Base-by-base conservation (phyloP, 2,329 filamentous ascomycete species). In the Botryotinia convoluta region DNA sequence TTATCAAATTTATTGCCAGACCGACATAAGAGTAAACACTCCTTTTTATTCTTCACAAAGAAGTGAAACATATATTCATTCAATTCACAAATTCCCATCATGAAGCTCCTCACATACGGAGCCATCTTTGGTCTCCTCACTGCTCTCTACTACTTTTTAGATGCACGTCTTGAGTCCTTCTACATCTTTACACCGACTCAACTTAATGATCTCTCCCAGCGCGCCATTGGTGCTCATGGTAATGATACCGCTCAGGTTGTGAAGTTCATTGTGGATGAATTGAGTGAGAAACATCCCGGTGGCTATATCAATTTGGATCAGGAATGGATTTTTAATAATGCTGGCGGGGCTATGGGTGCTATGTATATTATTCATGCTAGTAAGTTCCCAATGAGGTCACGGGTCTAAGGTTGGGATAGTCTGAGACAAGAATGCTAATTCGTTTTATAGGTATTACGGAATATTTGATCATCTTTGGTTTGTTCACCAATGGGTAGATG, bases 241-340 rank as follows among this genome's bases (percentile, higher is more conserved):
- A 92, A 95, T 81, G 88, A 95, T 84, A 97, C 93, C 22, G 83
- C 86, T 73, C 85, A 86, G 72, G 87, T 94, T 16, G 91, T 94
- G 74, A 81, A 86, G 76, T 90, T 88, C 83, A 94, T 97, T 77
- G 89, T 93, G 69, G 80, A 84, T 74, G 90, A 93, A 83, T 86
- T 97, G 72, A 84, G 85, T 77, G 84, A 84, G 77, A 87, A 86
- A 76, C 74, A 84, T 54, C 79, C 79, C 48, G 79, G 79, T 44
- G 82, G 83, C 62, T 84, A 93, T 82, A 80, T 95, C 80, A 94
- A 92, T 84, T 81, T 88, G 72, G 84, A 91, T 74, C 89, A 95
- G 84, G 92, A 95, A 82, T 97, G 93, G 93, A 87, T 97, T 63
- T 95, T 97, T 80, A 97, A 97, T 86, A 97, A 97, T 80, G 93